Evolutionary conservation across 2,329 filamentous ascomycete genomes (phyloP).

Genomic region (Torrubiella hemipterigena): DNA sequence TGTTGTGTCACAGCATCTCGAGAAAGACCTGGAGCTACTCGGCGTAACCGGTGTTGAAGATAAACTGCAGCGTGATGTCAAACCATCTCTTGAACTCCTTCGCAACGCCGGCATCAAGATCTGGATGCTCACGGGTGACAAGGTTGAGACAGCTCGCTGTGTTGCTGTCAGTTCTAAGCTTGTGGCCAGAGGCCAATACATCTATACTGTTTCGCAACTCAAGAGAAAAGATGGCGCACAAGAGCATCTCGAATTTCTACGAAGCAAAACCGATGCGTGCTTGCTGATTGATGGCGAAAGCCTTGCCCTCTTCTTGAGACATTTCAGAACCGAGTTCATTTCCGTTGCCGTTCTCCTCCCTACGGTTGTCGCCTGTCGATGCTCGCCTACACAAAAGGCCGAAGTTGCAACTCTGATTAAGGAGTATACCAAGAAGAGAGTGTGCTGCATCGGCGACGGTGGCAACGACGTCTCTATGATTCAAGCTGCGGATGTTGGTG

Average conservation of each 20-base stretch:
- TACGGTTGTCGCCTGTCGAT: constrained; percentile 89
- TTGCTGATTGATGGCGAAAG: constrained; percentile 93
- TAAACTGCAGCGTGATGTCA: constrained; percentile 90
- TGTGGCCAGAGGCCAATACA: constrained; percentile 86
- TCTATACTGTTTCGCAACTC: constrained; percentile 82
- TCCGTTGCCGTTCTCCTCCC: constrained; percentile 77
- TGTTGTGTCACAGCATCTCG: constrained; percentile 70
- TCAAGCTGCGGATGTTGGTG: constrained; percentile 92
- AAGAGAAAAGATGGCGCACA: constrained; percentile 75
- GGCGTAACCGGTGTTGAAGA: constrained; percentile 98
- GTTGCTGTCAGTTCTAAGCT: constrained; percentile 92
- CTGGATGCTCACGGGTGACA: constrained; percentile 99
- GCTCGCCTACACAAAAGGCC: constrained; percentile 93
- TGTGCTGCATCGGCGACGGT: constrained; percentile 95
- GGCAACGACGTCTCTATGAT: constrained; percentile 99
- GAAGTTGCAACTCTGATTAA: constrained; percentile 87
- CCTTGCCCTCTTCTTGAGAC: constrained; percentile 66
- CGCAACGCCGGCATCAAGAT: constrained; percentile 98
- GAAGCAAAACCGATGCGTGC: constrained; percentile 76
- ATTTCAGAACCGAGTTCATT: constrained; percentile 79
- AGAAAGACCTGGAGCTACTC: constrained; percentile 79
- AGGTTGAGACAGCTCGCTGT: constrained; percentile 93
- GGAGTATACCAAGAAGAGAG: constrained; percentile 81
- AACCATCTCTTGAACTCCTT: constrained; percentile 84
- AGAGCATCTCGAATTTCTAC: constrained; percentile 78